Percentiles rank a stretch among this genome's conserved stretches.
Evolutionary conservation across 2,329 filamentous ascomycete species (phyloP).

Genomic region (Arthrobotrys iridis): DNA sequence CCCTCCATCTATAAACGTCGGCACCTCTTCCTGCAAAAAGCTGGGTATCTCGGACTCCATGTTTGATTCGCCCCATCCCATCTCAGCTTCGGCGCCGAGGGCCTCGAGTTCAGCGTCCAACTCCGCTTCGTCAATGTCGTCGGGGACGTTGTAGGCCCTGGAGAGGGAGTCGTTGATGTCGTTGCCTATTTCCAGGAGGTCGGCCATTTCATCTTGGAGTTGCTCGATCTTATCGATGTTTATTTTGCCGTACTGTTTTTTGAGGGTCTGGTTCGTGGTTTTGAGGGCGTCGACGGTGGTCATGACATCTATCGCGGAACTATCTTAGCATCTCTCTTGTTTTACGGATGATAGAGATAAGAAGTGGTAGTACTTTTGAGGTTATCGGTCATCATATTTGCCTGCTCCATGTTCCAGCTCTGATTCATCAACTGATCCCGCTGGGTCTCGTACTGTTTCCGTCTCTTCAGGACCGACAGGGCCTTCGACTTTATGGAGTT

Average conservation of each 20-base stretch:
- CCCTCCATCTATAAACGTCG: constrained; percentile 91
- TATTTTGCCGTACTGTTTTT: constrained; percentile 95
- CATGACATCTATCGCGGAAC: constrained; percentile 74
- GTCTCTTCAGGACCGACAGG: constrained; percentile 89
- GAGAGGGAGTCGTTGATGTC: constrained; percentile 97
- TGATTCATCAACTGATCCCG: constrained; percentile 93
- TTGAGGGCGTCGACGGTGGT: constrained; percentile 98
- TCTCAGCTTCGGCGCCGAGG: constrained; percentile 89
- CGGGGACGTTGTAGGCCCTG: constrained; percentile 90
- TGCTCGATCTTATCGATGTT: constrained; percentile 97
- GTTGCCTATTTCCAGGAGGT: constrained; percentile 95
- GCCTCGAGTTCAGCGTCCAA: constrained; percentile 96
- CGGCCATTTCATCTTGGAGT: constrained; percentile 98
- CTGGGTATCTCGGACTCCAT: constrained; percentile 72
- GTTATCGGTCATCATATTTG: constrained; percentile 98
- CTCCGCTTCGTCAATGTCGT: constrained; percentile 96
- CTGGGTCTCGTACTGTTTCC: constrained; percentile 93
- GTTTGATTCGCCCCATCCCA: constrained; percentile 73
- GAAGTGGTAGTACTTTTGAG: constrained; percentile 71
- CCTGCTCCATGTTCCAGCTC: constrained; percentile 99
- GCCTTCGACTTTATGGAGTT: constrained; percentile 92
- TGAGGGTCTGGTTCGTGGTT: constrained; percentile 90
- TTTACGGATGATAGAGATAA: too few relatives aligned
- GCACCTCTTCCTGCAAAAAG: constrained; percentile 88
- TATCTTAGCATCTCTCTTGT: background rate